phyloP scores from a whole-genome alignment of 2,329 filamentous ascomycete species.

The Zymoseptoria brevis region DNA sequence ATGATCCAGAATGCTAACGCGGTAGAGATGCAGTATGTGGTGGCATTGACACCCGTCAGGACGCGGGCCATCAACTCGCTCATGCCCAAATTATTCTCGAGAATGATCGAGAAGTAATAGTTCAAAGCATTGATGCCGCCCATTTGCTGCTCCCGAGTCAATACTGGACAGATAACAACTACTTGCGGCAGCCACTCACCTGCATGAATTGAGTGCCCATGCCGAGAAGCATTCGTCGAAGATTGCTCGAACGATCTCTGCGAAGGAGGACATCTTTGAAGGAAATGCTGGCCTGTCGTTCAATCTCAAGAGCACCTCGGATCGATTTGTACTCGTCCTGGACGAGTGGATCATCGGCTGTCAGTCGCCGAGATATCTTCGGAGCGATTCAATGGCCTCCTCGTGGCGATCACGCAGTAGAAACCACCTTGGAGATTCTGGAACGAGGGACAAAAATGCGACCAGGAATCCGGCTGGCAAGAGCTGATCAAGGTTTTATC shows the following conservation, averaged over 20 bases:
- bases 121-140: conserved; percentile 9
- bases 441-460: conserved; percentile 27
- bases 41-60: conserved; percentile 10
- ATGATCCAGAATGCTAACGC: conserved; percentile 12
- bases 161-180: background rate
- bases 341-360: conserved; percentile 3
- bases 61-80: conserved; percentile 8
- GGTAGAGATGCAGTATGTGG: conserved; percentile 8
- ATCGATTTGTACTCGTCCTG: conserved; percentile 10
- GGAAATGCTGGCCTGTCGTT: conserved; percentile 6
- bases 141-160: background rate
- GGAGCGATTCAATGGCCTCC: conserved; percentile 27
- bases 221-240: conserved; percentile 8
- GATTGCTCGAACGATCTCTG: conserved; percentile 9
- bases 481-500: conserved; percentile 1
- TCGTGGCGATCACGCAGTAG: conserved; percentile 26
- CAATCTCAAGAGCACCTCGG: conserved; percentile 8
- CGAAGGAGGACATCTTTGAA: conserved; percentile 8
- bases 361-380: conserved; percentile 38
- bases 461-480: conserved; percentile 24
- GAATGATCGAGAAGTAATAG: conserved; percentile 10
- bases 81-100: conserved; percentile 10
- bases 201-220: conserved; percentile 8
- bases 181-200: background rate
- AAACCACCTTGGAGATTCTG: conserved; percentile 32